A percentile compares a stretch with the other conserved stretches of the same genome.
Conservation (phyloP, 2,329 filamentous ascomycete species). For the Pseudogymnoascus sp. region DNA sequence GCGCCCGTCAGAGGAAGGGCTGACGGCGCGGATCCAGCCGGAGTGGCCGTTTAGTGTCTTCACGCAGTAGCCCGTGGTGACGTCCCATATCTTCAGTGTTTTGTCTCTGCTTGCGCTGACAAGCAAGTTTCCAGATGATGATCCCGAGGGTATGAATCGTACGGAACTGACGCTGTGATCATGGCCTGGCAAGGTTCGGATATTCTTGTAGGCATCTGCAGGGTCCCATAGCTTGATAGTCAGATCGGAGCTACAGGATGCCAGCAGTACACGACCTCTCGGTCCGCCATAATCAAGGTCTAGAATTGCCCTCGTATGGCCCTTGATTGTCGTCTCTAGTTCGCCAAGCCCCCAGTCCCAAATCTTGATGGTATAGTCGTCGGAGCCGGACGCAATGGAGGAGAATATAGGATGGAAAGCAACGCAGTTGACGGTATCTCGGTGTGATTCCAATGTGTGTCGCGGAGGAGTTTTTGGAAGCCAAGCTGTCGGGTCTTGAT, state of each 20-base stretch:
- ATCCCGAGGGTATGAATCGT: slow-evolving; percentile 77
- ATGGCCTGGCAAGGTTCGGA: slow-evolving; percentile 80
- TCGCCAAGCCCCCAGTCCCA: slow-evolving; percentile 97
- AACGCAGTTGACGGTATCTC: slow-evolving; percentile 72
- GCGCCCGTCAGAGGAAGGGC: slow-evolving; percentile 71
- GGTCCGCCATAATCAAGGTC: slow-evolving; percentile 89
- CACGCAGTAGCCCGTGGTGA: slow-evolving; percentile 84
- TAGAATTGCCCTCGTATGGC: slow-evolving; percentile 79
- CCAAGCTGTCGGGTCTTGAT: slow-evolving; percentile 79
- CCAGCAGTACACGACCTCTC: slow-evolving; percentile 67
- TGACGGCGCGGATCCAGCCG: slow-evolving; percentile 87
- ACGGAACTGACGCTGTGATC: slow-evolving; percentile 87
- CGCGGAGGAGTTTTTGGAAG: slow-evolving; percentile 74
- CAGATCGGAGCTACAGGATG: slow-evolving; percentile 63
- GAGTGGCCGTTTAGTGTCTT: slow-evolving; percentile 80
- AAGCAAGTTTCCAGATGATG: slow-evolving; percentile 73
- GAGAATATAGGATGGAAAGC: slow-evolving; percentile 92
- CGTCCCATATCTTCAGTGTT: slow-evolving; percentile 83
- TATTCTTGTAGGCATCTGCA: slow-evolving; percentile 88
- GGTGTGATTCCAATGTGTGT: slow-evolving; percentile 76
- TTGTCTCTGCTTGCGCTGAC: slow-evolving; percentile 81
- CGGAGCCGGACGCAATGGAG: slow-evolving; percentile 79
- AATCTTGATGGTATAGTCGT: slow-evolving; percentile 90
- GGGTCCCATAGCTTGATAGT: slow-evolving; percentile 96
- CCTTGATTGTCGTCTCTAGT: slow-evolving; percentile 81